phyloP scores from a whole-genome alignment of 2,329 filamentous ascomycete species.

The Paracorniculantispora psalliotae region DNA sequence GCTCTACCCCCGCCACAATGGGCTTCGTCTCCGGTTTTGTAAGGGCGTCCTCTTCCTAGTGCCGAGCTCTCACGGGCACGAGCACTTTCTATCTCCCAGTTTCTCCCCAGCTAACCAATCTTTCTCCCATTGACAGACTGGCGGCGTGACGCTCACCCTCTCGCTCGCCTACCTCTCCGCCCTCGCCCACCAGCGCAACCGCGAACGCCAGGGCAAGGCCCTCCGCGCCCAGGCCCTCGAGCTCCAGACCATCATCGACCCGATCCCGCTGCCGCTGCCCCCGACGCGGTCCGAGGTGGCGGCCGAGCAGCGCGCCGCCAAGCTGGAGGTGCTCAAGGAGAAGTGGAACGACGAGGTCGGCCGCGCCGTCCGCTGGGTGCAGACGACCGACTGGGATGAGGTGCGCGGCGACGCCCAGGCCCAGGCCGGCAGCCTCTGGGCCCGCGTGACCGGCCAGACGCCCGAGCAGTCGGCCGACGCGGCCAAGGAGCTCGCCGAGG shows the following conservation, averaged over 20 bases:
- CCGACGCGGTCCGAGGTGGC: constrained; percentile 48
- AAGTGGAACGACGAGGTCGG: constrained; percentile 73
- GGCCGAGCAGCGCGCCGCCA: constrained; percentile 46
- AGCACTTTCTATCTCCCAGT: no score
- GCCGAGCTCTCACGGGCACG: background rate
- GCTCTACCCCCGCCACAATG: constrained; percentile 42
- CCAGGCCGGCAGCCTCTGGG: constrained; percentile 41
- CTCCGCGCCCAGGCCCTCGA: constrained; percentile 54
- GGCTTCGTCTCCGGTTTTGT: constrained; percentile 73
- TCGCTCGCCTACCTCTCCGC: constrained; percentile 68
- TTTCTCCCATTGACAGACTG: constrained; percentile 48
- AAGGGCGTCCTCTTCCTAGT: constrained; percentile 30
- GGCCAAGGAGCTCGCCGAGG: constrained; percentile 27
- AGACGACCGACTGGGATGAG: constrained; percentile 60
- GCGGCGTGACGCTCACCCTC: constrained; percentile 71
- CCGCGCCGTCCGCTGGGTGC: constrained; percentile 59
- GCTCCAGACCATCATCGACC: constrained; percentile 48
- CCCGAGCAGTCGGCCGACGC: constrained; percentile 21
- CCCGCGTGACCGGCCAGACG: constrained; percentile 31
- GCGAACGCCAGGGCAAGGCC: constrained; percentile 51
- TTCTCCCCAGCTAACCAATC: background rate
- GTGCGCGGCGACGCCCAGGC: constrained; percentile 56
- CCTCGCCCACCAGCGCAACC: constrained; percentile 64
- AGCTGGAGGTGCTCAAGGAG: constrained; percentile 67
- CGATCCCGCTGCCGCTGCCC: constrained; percentile 41